Base-by-base conservation (phyloP, 805 yeast species). In the Spathaspora boniae region DNA sequence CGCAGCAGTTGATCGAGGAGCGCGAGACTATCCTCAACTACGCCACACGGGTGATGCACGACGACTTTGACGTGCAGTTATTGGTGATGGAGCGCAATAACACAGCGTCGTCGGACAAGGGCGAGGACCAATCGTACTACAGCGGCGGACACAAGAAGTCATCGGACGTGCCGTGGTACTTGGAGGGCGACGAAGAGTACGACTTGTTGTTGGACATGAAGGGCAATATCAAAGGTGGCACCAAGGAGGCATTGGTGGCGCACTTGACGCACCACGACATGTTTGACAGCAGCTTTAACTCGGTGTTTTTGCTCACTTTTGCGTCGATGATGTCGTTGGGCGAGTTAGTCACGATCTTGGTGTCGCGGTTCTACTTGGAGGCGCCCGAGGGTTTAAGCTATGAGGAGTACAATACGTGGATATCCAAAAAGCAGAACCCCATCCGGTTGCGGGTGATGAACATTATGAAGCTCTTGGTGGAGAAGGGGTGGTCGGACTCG, bases 381-480 rank as follows among this genome's bases (percentile, higher is more conserved):
- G 93, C 96, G 16, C 96, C 96, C 0, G 96, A 86, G 50, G 95
- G 94, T 0, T 60, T 91, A 41, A 77, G 85, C 40, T 85, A 78
- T 51, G 94, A 83, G 42, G 95, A 86, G 50, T 86, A 84, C 54
- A 76, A 78, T 29, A 59, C 70, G 7, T 87, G 96, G 96, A 68
- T 79, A 7, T 76, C 78, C 27, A 75, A 74, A 50, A 86, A 86
- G 50, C 77, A 81, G 40, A 68, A 65, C 38, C 86, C 86, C 1
- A 80, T 83, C 21, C 75, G 87, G 36, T 48, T 72, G 16, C 69
- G 86, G 38, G 84, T 84, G 7, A 67, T 84, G 40, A 76, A 77
- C 41, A 68, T 82, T 17, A 73, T 88, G 76, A 78, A 75, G 46
- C 60, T 76, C 11, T 68, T 88, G 49, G 65, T 86, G 17, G 80